Percentiles rank a stretch among this genome's conserved stretches.
Evolutionary conservation across 2,329 filamentous ascomycete genomes (phyloP).

Genomic region (Apiospora sp.): DNA sequence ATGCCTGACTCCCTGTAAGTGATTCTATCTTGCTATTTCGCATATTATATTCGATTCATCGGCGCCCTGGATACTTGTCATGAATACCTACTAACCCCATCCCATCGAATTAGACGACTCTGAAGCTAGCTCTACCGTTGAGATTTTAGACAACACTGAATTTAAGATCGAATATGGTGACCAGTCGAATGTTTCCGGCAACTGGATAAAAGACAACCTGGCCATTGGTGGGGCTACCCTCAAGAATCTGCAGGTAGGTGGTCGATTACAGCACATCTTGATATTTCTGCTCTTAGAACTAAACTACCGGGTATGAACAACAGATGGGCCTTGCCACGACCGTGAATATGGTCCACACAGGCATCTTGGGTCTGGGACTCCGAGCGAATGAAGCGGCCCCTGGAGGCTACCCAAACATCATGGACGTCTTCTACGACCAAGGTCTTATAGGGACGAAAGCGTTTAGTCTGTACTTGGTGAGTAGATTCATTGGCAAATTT

Average conservation of each 20-base stretch:
- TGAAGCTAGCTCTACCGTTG: neutral
- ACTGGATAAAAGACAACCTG: slow-evolving; percentile 66
- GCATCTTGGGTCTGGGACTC: slow-evolving; percentile 68
- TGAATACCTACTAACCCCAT: neutral
- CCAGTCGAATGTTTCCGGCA: slow-evolving; percentile 53
- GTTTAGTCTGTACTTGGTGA: slow-evolving; percentile 72
- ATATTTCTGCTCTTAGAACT: slow-evolving; percentile 37
- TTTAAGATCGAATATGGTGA: neutral
- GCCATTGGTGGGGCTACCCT: slow-evolving; percentile 58
- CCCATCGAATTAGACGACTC: neutral
- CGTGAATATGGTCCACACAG: slow-evolving; percentile 54
- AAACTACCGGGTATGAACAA: neutral
- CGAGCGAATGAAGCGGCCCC: slow-evolving; percentile 55
- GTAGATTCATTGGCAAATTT: slow-evolving; percentile 23
- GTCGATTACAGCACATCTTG: neutral
- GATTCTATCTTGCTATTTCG: too few relatives aligned
- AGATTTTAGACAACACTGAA: neutral
- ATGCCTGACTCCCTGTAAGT: neutral
- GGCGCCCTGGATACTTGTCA: neutral
- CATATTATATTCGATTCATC: neutral
- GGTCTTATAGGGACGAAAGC: slow-evolving; percentile 68
- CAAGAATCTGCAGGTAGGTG: slow-evolving; percentile 63
- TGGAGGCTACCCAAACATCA: slow-evolving; percentile 62
- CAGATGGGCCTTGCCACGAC: neutral
- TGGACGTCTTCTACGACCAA: slow-evolving; percentile 69